phyloP scores from a whole-genome alignment of 176 grass and related monocot species.

The Tillandsia leiboldiana region DNA sequence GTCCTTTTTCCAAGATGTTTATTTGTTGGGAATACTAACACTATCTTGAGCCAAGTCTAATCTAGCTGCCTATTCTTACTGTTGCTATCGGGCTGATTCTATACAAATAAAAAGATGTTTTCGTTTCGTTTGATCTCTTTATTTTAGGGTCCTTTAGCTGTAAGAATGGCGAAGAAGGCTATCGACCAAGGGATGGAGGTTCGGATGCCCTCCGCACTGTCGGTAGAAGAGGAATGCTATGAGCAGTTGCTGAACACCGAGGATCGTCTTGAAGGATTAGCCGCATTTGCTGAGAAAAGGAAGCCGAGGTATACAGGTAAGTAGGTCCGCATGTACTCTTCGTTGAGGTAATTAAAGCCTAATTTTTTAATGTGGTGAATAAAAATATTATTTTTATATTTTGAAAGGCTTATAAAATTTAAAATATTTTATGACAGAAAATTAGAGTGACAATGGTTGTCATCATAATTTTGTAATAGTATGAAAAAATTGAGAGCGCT shows the following conservation, averaged over 20 bases:
- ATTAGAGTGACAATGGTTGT: too few species aligned
- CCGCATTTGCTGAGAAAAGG: conserved; percentile 85
- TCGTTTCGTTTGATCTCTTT: background rate
- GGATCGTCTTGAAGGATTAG: conserved; percentile 79
- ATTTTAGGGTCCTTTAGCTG: conserved; percentile 65
- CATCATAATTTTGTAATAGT: too few species aligned
- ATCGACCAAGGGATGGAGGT: conserved; percentile 59
- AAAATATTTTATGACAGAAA: too few species aligned
- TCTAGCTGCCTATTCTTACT: background rate
- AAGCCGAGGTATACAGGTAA: conserved; percentile 71
- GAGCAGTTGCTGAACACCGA: conserved; percentile 56
- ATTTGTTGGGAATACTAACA: background rate
- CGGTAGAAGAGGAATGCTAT: conserved; percentile 76
- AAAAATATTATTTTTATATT: too few species aligned
- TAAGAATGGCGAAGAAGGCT: conserved; percentile 89
- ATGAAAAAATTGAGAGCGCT: too few species aligned
- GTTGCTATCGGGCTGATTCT: background rate
- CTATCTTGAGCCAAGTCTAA: background rate
- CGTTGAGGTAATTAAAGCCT: background rate
- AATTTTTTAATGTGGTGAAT: too few species aligned
- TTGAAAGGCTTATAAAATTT: too few species aligned
- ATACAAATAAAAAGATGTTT: background rate
- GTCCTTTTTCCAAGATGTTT: background rate
- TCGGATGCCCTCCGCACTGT: conserved; percentile 34
- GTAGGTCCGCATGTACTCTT: conserved; percentile 7